Evolutionary conservation across 176 grass and related monocot species (phyloP).

Genomic region (Zea luxurians): DNA sequence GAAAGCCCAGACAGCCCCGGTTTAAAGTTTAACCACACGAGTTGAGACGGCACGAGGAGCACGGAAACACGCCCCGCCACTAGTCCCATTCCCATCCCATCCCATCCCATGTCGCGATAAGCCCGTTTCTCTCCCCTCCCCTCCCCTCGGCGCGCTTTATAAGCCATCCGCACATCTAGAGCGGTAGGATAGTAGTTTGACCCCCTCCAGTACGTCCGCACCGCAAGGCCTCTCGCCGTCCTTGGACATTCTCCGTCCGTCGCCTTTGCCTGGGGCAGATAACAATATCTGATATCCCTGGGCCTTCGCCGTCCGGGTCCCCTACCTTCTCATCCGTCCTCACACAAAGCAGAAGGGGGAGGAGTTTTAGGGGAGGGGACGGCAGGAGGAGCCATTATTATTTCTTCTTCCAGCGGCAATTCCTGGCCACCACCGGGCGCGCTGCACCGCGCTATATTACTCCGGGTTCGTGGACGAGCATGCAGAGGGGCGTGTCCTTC

Average conservation of each 20-base stretch:
- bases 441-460: constrained; percentile 51
- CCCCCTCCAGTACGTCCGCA: neutral
- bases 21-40: too few species aligned
- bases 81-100: too few species aligned
- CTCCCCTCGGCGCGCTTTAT: constrained; percentile 5
- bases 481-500: neutral
- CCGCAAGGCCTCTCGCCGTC: constrained; percentile 21
- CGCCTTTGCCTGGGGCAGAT: neutral
- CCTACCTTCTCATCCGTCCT: neutral
- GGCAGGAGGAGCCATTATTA: constrained; percentile 45
- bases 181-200: neutral
- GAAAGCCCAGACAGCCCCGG: too few species aligned
- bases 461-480: constrained; percentile 20
- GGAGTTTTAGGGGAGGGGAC: neutral
- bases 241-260: constrained; percentile 27
- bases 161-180: constrained; percentile 18
- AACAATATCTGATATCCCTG: constrained; percentile 9
- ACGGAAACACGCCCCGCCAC: too few species aligned
- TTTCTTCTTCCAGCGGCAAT: constrained; percentile 59
- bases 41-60: too few species aligned
- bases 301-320: neutral
- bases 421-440: constrained; percentile 36
- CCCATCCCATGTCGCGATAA: too few species aligned
- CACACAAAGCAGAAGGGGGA: constrained; percentile 1
- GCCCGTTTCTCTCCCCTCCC: too few species aligned